Base-by-base conservation (phyloP, 2,329 filamentous ascomycete genomes). In the Aspergillus flavus region DNA sequence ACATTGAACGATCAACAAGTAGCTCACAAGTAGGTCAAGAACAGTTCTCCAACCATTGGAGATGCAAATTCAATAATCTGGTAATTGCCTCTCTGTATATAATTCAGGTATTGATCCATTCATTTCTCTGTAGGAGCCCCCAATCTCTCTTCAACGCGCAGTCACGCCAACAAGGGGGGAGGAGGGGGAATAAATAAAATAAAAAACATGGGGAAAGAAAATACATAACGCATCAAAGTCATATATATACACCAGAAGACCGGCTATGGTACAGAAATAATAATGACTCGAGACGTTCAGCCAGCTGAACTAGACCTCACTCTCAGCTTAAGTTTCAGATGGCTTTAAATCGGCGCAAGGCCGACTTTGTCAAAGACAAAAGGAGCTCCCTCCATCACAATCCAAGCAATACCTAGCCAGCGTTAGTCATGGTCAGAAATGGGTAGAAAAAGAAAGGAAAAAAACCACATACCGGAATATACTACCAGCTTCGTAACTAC, bases 401-500 rank as follows among this genome's bases (percentile, higher is more conserved):
- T 62, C 61, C 61, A 62, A 21, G 61, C 61, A 34, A 62, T 62
- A 23, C 61, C 61, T 62, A 32, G 7, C 4, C 10, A 30, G 9
- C 14, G 26, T 46, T 11, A 28, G 36, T 43, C 34, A 61, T n/a
- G 14, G 11, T n/a, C n/a, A 12, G n/a, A 4, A 11, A 9, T 23
- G 19, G 10, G 30, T 41, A 10, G n/a, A 12, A 14, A 36, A 6
- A 21, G 4, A 7, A 7, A 23, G 21, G 2, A 14, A 11, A 50
- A 34, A 21, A 28, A 34, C 14, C 19, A 80, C 88, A 78, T 81
- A 93, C 94, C 95, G 63, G 91, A 86, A 81, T 99, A 99, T 28
- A 99, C 93, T 71, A 99, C 91, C 64, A 99, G 79, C 80, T 97
- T 98, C 6, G 95, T 98, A 43, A 99, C 91, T 45, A 99, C 94